Evolutionary conservation across 1,284 basidiomycete genomes (phyloP), one percentile per base, ranked within the genome.

Genomic region (Macrocystidia cucumis): DNA sequence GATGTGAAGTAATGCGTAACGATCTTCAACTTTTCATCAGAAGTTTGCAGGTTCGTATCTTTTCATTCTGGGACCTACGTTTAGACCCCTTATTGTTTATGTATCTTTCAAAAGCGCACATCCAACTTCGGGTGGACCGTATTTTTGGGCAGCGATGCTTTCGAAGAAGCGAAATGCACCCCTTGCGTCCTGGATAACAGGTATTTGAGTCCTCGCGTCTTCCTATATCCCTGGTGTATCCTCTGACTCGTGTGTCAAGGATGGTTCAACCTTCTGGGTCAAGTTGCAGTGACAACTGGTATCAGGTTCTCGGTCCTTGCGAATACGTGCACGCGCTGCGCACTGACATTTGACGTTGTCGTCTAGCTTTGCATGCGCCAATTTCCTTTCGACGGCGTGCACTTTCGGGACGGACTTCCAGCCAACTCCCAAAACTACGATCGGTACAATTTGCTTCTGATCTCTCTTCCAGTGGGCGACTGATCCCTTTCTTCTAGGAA

Each of bases 111-210:
- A 16, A 13, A 67, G 76, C 47, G 76, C 81, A 1, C 78, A 83
- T 51, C 82, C 82, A 2, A 83, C 81, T 1, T 77, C 73, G 32
- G 82, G 81, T 3, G 83, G 83, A 0, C 80, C 80, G 0, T 83
- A 84, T 46, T 83, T 75, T 52, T 84, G 80, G 81, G 74, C 79
- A 12, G 79, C 80, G 1, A 81, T 81, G 75, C 55, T 85, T 2
- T 76, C 77, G 5, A 60, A 61, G 38, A 68, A 67, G 1, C 44
- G 69, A 45, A 50, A 69, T 29, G 75, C 78, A 2, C 60, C 78
- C 1, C 59, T 82, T 16, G 74, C 77, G 2, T 82, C 78, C 2
- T 83, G 79, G 79, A 65, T 80, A 18, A 77, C 73, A 5, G 77
- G 67, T 62, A 32, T 9, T 43, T 43, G 8, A 12, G 19, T 22